phyloP scores from a whole-genome alignment of 371 early-diverging fungal species.

The Apophysomyces sp. region DNA sequence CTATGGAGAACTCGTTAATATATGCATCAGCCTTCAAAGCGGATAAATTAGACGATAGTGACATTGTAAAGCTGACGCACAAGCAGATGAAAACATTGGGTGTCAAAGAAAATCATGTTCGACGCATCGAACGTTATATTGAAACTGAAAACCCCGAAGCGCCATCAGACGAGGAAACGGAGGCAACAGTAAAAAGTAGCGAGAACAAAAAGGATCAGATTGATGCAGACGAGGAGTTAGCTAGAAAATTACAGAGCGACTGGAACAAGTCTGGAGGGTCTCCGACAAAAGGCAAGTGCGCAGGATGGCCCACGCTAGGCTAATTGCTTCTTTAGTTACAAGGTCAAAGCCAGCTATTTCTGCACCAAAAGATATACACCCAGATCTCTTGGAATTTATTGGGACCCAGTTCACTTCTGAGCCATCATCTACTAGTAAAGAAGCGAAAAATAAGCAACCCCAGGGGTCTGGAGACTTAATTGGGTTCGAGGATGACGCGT shows the following conservation, averaged over 20 bases:
- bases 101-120: conserved; percentile 82
- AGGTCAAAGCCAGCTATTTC: conserved; percentile 43
- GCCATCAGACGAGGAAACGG: conserved; percentile 35
- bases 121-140: conserved; percentile 68
- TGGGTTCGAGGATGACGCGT: conserved; percentile 60
- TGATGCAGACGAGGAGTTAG: conserved; percentile 42
- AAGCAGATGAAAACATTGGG: conserved; percentile 76
- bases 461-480: conserved; percentile 14
- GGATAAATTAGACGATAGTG: conserved; percentile 79
- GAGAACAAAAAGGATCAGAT: conserved; percentile 29
- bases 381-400: conserved; percentile 37
- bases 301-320: neutral
- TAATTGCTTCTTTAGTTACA: conserved; percentile 11
- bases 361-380: conserved; percentile 48
- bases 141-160: conserved; percentile 42
- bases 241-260: conserved; percentile 69
- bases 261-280: conserved; percentile 36
- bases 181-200: conserved; percentile 18
- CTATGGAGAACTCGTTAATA: conserved; percentile 70
- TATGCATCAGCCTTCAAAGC: conserved; percentile 82
- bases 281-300: conserved; percentile 23
- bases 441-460: neutral
- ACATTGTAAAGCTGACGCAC: conserved; percentile 71
- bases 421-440: conserved; percentile 12
- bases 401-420: conserved; percentile 27